Evolutionary conservation across 441 rosid species (phyloP), one percentile per base, ranked within the genome.

Genomic region (Populus trichocarpa): DNA sequence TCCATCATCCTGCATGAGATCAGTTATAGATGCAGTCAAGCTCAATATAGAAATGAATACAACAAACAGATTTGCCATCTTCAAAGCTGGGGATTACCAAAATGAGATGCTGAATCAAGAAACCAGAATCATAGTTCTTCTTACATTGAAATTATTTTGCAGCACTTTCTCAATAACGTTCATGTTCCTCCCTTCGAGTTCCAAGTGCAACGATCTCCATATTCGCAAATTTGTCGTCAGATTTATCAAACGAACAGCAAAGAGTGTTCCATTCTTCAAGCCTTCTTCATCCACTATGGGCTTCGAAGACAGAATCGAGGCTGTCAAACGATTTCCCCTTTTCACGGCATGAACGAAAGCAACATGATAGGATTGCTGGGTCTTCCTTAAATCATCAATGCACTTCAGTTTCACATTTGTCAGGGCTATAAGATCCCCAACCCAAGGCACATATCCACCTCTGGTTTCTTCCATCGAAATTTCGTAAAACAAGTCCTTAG

Each of bases 401-500:
- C 73, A 53, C 36, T 28, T 72, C 26, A 86, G 87, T 67, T 64
- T 82, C 28, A 77, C 80, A 61, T 77, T 74, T 12, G 88, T 80
- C 22, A 88, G 70, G 0, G 84, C 85, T 57, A 85, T 72, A 38
- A 88, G 83, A 82, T 84, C 87, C 8, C 85, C 88, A 8, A 32
- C 0, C 81, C 79, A 79, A 18, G 85, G 78, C 78, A 26, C 33
- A 33, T 80, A 86, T 50, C 14, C 3, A 67, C 4, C 80, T 36
- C 36, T 40, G 53, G 53, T 8, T 61, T 12, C 12, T 13, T 68
- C 28, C 77, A 85, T 74, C 25, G 74, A 57, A 38, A 85, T 32
- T 2, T 79, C 6, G n/a, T 83, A 83, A 2, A 22, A 71, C 25
- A 82, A 82, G 65, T 70, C 32, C 0, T 69, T 74, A 0, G 85